Percentiles rank a stretch among this genome's conserved stretches.
phyloP scores from a whole-genome alignment of 225 moss, liverwort and hornwort species.

The Antitrichia curtipendula region DNA sequence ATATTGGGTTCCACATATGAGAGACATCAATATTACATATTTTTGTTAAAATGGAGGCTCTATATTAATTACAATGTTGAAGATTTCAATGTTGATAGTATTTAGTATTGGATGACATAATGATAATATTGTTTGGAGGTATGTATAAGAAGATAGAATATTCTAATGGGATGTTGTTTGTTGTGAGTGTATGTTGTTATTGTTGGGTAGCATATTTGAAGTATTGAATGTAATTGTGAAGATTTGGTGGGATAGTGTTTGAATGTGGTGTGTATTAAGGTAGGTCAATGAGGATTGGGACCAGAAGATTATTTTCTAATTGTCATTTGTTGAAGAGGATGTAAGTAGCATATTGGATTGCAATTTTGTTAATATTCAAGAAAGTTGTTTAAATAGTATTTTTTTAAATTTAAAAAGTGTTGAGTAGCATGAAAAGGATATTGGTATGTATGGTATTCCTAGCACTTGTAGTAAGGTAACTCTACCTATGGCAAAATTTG shows the following conservation, averaged over 20 bases:
- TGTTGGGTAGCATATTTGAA: not conserved
- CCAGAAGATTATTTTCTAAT: not conserved
- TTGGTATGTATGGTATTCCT: too few species aligned
- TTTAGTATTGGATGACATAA: not conserved
- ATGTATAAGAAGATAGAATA: not conserved
- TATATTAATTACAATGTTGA: not conserved
- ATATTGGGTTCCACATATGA: not conserved
- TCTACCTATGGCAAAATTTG: too few species aligned
- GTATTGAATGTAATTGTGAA: not conserved
- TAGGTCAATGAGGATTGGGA: too few species aligned
- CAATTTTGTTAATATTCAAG: too few species aligned
- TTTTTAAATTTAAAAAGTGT: too few species aligned
- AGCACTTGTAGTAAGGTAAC: too few species aligned
- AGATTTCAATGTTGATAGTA: not conserved
- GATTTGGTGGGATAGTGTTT: not conserved
- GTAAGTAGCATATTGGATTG: too few species aligned
- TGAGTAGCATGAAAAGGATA: too few species aligned
- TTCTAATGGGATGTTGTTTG: rapidly evolving
- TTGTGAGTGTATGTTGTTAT: not conserved
- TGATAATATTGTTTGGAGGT: not conserved
- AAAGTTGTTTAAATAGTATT: too few species aligned
- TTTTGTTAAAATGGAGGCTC: rapidly evolving
- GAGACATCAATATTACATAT: too few species aligned
- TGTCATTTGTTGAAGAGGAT: too few species aligned
- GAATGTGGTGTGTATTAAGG: not conserved